Evolutionary conservation across 2,329 filamentous ascomycete species (phyloP), one percentile per base, ranked within the genome.

Genomic region (Lasiodiplodia sp.): DNA sequence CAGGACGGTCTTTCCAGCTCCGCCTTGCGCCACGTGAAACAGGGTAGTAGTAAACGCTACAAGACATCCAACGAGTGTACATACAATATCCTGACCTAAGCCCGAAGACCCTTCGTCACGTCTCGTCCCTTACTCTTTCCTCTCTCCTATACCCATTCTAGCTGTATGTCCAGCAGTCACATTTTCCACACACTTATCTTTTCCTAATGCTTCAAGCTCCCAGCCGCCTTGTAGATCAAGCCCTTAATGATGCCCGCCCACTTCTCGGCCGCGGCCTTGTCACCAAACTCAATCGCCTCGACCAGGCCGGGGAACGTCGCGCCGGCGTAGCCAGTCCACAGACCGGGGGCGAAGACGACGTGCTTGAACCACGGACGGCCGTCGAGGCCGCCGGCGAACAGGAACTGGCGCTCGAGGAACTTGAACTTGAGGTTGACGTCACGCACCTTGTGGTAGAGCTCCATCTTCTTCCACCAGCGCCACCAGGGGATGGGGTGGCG

Each of bases 311-410:
- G 88, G 73, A 87, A 91, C 10, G 88, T 89, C 4, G 86, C 88
- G 3, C 94, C 94, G 0, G 93, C 84, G 79, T 97, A 97, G 0
- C 94, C 94, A 0, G 93, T 97, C 93, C 94, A 97, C 58, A 95
- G 78, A 0, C 94, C 94, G 0, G 94, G 94, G 1, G 94, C 94
- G 80, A 96, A 97, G 1, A 97, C 91, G 2, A 97, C 91, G 75
- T 97, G 95, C 82, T 97, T 97, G 83, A 95, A 98, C 94, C 94
- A 97, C 28, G 84, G 83, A 69, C 95, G 84, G 1, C 89, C 88
- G 77, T 97, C 94, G 23, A 98, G 81, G 0, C 95, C 95, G 3
- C 86, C 84, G 4, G 88, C 81, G 74, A 93, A 91, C 71, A 97
- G 74, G 79, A 97, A 97, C 63, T 89, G 85, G 18, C 94, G 86